These are phyloP conservation scores for Lactarius pseudohatsudake DNA, from an alignment of 768 basidiomycete species.

Conservation along the genomic window DNA sequence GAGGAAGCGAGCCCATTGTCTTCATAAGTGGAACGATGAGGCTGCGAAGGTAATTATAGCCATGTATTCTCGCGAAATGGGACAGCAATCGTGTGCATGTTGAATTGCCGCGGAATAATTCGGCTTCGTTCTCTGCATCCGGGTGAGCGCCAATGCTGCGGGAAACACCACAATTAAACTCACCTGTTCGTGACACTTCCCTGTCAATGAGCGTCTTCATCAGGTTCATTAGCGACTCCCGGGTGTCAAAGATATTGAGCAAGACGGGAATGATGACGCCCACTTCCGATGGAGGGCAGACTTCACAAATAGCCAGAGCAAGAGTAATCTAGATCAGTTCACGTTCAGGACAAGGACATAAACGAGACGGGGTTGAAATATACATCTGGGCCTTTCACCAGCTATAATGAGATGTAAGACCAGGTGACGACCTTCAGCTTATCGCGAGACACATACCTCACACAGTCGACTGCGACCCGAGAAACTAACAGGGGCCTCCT, in stretches of 20 bases:
- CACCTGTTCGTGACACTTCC: conserved; percentile 79
- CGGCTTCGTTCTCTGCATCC: conserved; percentile 66
- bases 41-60: conserved; percentile 85
- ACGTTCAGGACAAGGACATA: not conserved
- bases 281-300: conserved; percentile 74
- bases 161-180: conserved; percentile 17
- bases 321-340: conserved; percentile 57
- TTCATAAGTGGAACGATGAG: conserved; percentile 76
- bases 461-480: conserved; percentile 36
- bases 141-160: conserved; percentile 3
- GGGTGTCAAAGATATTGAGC: conserved; percentile 82
- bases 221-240: conserved; percentile 65
- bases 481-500: conserved; percentile 40
- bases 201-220: conserved; percentile 84
- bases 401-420: conserved; percentile 39
- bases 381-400: conserved; percentile 75
- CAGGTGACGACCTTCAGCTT: not conserved
- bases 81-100: conserved; percentile 86
- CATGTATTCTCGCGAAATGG: conserved; percentile 84
- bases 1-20: conserved; percentile 68
- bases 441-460: conserved; percentile 34
- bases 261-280: conserved; percentile 85
- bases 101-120: conserved; percentile 86
- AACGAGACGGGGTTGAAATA: conserved; percentile 32
- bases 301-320: conserved; percentile 84